These are phyloP conservation scores for Leptographium galeiforme DNA, from an alignment of 2,329 filamentous ascomycete species.

Conservation along the genomic window DNA sequence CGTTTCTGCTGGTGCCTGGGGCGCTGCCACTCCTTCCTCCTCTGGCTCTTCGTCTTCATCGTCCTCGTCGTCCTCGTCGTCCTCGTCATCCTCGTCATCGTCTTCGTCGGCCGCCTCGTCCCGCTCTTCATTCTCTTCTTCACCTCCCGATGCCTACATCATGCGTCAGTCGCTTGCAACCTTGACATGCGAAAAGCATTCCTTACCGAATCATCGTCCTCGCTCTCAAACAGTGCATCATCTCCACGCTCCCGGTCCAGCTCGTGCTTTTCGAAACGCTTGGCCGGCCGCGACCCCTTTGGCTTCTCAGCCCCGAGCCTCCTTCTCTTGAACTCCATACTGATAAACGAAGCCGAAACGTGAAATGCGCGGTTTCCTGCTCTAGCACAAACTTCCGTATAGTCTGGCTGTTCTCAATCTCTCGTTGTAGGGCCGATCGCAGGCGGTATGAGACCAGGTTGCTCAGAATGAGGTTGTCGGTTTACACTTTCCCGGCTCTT, in stretches of 20 bases:
- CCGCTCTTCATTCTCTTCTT: slow-evolving; percentile 5
- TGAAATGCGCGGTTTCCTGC: too few relatives aligned
- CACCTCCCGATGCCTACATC: slow-evolving; percentile 15
- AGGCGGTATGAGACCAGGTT: too few relatives aligned
- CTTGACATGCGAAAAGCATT: too few relatives aligned
- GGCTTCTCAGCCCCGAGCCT: slow-evolving; percentile 24
- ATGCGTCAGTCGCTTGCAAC: background rate
- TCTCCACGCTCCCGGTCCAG: background rate
- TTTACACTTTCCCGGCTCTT: too few relatives aligned
- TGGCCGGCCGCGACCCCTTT: slow-evolving; percentile 27
- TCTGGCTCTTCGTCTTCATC: slow-evolving; percentile 24
- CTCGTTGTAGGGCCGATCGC: too few relatives aligned
- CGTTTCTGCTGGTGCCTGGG: background rate
- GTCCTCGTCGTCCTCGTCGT: slow-evolving; percentile 19
- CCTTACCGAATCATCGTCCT: background rate
- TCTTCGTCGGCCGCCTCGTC: slow-evolving; percentile 9
- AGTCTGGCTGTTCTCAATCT: too few relatives aligned
- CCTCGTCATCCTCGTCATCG: slow-evolving; percentile 17
- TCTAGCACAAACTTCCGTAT: too few relatives aligned
- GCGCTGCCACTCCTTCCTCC: slow-evolving; percentile 6
- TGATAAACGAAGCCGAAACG: too few relatives aligned
- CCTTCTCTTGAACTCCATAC: slow-evolving; percentile 26
- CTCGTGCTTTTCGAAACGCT: slow-evolving; percentile 1
- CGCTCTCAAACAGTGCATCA: background rate
- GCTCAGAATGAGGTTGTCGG: too few relatives aligned